Evolutionary conservation across 2,329 filamentous ascomycete genomes (phyloP), one percentile per base, ranked within the genome.

Genomic region (Pestalotiopsis fici): DNA sequence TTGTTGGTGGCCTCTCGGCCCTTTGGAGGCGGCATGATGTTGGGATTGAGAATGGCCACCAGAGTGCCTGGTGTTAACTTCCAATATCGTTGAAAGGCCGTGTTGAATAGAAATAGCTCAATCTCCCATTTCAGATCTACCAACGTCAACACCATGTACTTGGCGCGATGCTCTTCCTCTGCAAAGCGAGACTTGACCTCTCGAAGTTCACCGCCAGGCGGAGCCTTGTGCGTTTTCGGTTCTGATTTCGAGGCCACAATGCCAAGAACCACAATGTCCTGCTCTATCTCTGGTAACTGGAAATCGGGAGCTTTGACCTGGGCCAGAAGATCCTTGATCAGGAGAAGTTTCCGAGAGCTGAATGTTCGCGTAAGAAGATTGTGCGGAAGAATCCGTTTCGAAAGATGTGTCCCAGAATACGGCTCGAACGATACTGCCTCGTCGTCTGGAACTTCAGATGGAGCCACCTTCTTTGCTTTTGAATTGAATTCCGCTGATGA

Each of bases 41-140:
- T 90, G 1, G 96, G 96, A 75, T 99, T 99, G 35, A 99, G 85
- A 28, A 99, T 93, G 4, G 95, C 96, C 66, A 99, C 85, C 1
- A 98, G 87, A 0, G 95, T 98, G n/a, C 96, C 96, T 2, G 93
- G 88, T 0, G 90, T 90, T n/a, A 98, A 83, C 76, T 97, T 97
- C 91, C 95, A 98, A 82, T 96, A 99, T 65, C 93, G 90, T 18
- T 93, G 91, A 74, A 98, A 98, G 6, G 94, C 97, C 0, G 91
- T 90, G 74, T 93, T 93, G 80, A 99, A 99, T 15, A 99, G 87
- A 74, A 94, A 98, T 55, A 98, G 86, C 71, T 98, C 95, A 13
- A 99, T 79, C 73, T 97, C 94, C 89, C 91, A 97, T 74, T 94
- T 91, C 12, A 99, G 83, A 78, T 99, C 95, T 0, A 93, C 94